These are phyloP conservation scores for Prinsepia uniflora DNA, from an alignment of 306 rosid species.

Conservation along the genomic window DNA sequence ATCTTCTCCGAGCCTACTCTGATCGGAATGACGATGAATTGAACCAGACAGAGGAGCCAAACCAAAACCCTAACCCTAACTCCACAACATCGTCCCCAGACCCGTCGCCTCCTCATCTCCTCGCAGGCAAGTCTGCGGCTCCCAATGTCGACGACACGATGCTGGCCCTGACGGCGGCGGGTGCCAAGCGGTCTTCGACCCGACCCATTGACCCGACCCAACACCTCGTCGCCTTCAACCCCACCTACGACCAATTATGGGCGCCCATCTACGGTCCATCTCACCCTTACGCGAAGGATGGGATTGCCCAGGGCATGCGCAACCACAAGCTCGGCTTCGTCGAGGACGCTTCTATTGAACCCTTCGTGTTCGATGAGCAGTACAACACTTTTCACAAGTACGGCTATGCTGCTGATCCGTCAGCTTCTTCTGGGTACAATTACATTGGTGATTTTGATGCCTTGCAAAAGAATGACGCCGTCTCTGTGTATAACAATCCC, in stretches of 20 bases:
- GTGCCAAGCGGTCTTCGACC: slow-evolving; percentile 30
- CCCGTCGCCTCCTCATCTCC: slow-evolving; percentile 72
- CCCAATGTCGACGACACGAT: slow-evolving; percentile 86
- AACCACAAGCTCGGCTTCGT: slow-evolving; percentile 95
- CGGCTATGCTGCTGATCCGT: slow-evolving; percentile 90
- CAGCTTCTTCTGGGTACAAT: slow-evolving; percentile 67
- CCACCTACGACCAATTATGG: slow-evolving; percentile 90
- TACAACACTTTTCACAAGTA: slow-evolving; percentile 84
- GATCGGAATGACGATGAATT: slow-evolving; percentile 44
- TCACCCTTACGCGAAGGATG: slow-evolving; percentile 91
- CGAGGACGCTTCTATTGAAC: slow-evolving; percentile 77
- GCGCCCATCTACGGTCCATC: slow-evolving; percentile 88
- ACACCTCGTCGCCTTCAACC: slow-evolving; percentile 68
- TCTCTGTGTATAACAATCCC: slow-evolving; percentile 74
- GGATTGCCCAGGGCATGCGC: slow-evolving; percentile 90
- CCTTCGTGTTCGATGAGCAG: slow-evolving; percentile 87
- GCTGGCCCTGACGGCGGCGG: slow-evolving; percentile 68
- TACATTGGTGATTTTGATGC: slow-evolving; percentile 73
- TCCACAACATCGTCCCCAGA: slow-evolving; percentile 38
- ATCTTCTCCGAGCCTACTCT: slow-evolving; percentile 59
- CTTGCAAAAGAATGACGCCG: slow-evolving; percentile 53
- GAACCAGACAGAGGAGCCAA: slow-evolving; percentile 14
- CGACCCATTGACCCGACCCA: slow-evolving; percentile 81
- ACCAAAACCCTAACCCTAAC: slow-evolving; percentile 56
- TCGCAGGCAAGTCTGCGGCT: slow-evolving; percentile 65